A percentile compares a stretch with the other conserved stretches of the same genome.
These are phyloP conservation scores for Jackrogersella minutella DNA, from an alignment of 495 filamentous ascomycete genomes.

Conservation along the genomic window DNA sequence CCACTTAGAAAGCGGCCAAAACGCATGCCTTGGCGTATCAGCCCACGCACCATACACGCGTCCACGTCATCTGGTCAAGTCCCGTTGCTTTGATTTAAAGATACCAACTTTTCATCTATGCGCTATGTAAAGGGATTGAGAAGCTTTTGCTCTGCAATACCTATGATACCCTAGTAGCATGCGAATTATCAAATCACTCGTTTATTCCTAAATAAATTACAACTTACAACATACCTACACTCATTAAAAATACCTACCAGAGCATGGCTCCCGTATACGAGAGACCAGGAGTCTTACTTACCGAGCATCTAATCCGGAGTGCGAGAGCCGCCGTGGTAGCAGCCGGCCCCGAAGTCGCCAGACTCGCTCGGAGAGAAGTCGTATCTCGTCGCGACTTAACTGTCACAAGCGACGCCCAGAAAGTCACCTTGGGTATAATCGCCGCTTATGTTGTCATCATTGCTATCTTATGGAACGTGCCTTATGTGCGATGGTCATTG, in stretches of 20 bases:
- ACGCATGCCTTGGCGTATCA: slow-evolving; percentile 15
- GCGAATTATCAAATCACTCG: not conserved
- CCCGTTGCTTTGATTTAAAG: slow-evolving; percentile 8
- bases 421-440: slow-evolving; percentile 72
- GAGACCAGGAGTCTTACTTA: slow-evolving; percentile 21
- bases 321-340: slow-evolving; percentile 37
- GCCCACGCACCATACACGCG: slow-evolving; percentile 25
- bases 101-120: not conserved
- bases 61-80: slow-evolving; percentile 38
- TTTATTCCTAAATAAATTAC: slow-evolving; percentile 3
- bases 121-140: not conserved
- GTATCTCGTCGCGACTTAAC: slow-evolving; percentile 61
- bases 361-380: slow-evolving; percentile 34
- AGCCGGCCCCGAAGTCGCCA: slow-evolving; percentile 42
- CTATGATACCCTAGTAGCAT: slow-evolving; percentile 12
- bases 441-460: slow-evolving; percentile 75
- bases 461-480: slow-evolving; percentile 79
- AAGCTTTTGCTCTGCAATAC: slow-evolving; percentile 11
- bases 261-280: slow-evolving; percentile 37
- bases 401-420: slow-evolving; percentile 72
- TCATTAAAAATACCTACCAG: not conserved
- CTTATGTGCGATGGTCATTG: slow-evolving; percentile 73
- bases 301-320: slow-evolving; percentile 32
- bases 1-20: slow-evolving; percentile 5
- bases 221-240: not conserved